Evolutionary conservation across 116 monocot genomes (phyloP).

Genomic region (Papilionanthe hybrid): DNA sequence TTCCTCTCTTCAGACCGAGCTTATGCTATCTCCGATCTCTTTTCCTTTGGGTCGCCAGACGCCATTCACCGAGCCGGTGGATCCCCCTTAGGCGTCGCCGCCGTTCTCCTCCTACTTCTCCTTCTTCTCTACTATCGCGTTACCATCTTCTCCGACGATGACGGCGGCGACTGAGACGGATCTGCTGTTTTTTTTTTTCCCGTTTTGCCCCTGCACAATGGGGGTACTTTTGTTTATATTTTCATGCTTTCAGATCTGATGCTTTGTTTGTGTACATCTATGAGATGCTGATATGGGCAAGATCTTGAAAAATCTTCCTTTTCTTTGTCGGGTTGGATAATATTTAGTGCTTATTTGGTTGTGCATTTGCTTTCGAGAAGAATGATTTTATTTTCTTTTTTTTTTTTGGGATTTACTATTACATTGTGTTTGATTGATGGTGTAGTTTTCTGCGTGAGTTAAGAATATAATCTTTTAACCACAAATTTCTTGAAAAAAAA

Average conservation of each 20-base stretch:
- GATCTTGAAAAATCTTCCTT: neutral
- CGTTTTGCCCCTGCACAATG: neutral
- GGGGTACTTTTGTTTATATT: neutral
- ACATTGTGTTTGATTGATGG: too few relatives aligned
- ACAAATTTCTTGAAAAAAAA: too few relatives aligned
- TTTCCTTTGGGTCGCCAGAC: conserved; percentile 63
- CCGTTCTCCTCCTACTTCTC: conserved; percentile 46
- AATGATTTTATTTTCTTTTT: neutral
- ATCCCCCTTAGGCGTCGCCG: conserved; percentile 67
- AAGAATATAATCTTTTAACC: too few relatives aligned
- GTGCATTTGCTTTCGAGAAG: too few relatives aligned
- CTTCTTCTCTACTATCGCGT: conserved; percentile 62
- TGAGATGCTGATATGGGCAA: neutral
- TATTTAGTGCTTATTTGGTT: neutral
- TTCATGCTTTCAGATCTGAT: neutral
- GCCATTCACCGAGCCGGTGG: conserved; percentile 80
- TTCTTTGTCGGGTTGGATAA: neutral
- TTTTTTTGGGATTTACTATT: too few relatives aligned
- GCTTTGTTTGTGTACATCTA: neutral
- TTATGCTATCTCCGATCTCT: conserved; percentile 37
- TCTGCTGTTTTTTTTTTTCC: neutral
- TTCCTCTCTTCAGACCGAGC: conserved; percentile 81
- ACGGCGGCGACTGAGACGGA: conserved; percentile 16
- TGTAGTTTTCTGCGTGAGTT: too few relatives aligned
- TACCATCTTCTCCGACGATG: conserved; percentile 59